Conservation (phyloP, 2,329 filamentous ascomycete genomes). For the Colletotrichum tofieldiae region DNA sequence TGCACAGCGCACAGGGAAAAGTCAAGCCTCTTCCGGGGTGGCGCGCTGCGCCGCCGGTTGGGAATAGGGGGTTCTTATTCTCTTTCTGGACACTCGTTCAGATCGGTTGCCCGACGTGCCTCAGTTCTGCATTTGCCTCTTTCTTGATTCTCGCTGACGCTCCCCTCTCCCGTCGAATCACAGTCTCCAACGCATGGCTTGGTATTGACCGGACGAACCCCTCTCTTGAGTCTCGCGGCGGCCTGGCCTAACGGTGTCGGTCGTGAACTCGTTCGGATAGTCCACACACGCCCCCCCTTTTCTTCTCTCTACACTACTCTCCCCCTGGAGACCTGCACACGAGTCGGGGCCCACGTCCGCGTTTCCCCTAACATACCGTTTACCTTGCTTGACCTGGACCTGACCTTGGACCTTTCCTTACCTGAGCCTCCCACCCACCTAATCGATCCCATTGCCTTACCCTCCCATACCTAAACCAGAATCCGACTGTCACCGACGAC, state of each 20-base stretch:
- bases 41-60: slow-evolving; percentile 29
- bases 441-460: slow-evolving; percentile 14
- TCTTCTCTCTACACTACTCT: slow-evolving; percentile 12
- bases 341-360: slow-evolving; percentile 29
- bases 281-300: slow-evolving; percentile 7
- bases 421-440: slow-evolving; percentile 22
- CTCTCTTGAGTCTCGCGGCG: neutral
- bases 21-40: slow-evolving; percentile 21
- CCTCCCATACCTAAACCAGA: slow-evolving; percentile 23
- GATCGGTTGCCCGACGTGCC: slow-evolving; percentile 4
- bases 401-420: slow-evolving; percentile 20
- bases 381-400: slow-evolving; percentile 20
- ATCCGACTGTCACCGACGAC: slow-evolving; percentile 12
- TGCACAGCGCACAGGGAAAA: slow-evolving; percentile 11
- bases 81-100: slow-evolving; percentile 5
- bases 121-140: slow-evolving; percentile 8
- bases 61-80: slow-evolving; percentile 13
- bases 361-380: slow-evolving; percentile 35
- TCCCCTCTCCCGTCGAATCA: neutral
- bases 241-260: slow-evolving; percentile 1
- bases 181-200: neutral
- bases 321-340: slow-evolving; percentile 20
- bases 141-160: neutral
- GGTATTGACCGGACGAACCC: slow-evolving; percentile 3
- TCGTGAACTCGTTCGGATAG: neutral